Conservation (phyloP, 768 basidiomycete species). For the Symmetrospora coprosmae region DNA sequence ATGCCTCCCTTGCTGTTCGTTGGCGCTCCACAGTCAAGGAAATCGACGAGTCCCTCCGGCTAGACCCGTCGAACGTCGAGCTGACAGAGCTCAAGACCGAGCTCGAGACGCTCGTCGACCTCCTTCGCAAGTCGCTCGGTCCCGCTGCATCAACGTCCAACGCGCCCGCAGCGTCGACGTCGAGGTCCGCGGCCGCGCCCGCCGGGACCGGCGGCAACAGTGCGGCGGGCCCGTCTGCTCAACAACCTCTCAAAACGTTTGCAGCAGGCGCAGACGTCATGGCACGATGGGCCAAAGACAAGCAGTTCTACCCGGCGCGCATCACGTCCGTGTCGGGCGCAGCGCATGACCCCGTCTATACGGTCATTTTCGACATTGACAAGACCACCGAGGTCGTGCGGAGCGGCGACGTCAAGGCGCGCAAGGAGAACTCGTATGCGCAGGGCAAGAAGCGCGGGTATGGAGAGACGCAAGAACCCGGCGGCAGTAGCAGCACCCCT, state of each 20-base stretch:
- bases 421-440: constrained; percentile 27
- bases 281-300: constrained; percentile 72
- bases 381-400: constrained; percentile 77
- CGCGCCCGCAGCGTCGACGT: not conserved
- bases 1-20: no score
- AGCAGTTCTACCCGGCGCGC: constrained; percentile 73
- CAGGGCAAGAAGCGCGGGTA: not conserved
- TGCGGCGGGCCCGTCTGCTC: no score
- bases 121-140: no score
- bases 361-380: constrained; percentile 80
- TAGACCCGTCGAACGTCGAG: constrained; percentile 62
- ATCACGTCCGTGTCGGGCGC: constrained; percentile 74
- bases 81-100: constrained; percentile 59
- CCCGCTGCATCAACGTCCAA: not conserved
- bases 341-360: constrained; percentile 66
- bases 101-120: constrained; percentile 64
- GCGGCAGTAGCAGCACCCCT: constrained; percentile 31
- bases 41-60: no score
- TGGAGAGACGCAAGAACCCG: not conserved
- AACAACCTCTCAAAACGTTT: constrained; percentile 42
- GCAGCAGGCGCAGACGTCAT: constrained; percentile 71
- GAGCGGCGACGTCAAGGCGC: constrained; percentile 39
- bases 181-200: not conserved
- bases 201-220: no score
- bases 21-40: no score